Evolutionary conservation across 306 rosid species (phyloP).

Genomic region (Rubus idaeus): DNA sequence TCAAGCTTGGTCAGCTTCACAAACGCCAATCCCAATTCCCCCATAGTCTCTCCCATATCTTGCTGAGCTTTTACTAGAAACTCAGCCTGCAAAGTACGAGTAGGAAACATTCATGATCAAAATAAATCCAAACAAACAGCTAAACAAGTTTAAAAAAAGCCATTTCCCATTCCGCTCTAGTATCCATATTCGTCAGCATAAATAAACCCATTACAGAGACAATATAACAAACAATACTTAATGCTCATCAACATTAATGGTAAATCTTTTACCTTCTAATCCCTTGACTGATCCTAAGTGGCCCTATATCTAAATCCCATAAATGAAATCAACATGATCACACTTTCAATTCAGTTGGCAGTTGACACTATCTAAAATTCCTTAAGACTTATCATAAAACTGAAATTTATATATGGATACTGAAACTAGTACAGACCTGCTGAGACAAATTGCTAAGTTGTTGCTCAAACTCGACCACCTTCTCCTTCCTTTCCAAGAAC

Average conservation of each 20-base stretch:
- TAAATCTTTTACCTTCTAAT: neutral
- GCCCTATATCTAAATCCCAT: too few relatives aligned
- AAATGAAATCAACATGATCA: neutral
- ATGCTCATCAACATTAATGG: neutral
- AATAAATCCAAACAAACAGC: neutral
- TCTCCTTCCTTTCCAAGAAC: slow-evolving; percentile 71
- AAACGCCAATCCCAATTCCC: slow-evolving; percentile 76
- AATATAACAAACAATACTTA: neutral
- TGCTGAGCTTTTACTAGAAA: slow-evolving; percentile 84
- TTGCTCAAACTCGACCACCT: slow-evolving; percentile 67
- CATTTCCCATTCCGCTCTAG: neutral
- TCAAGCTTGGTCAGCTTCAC: slow-evolving; percentile 80
- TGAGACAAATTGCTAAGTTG: slow-evolving; percentile 68
- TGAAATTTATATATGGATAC: neutral
- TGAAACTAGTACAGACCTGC: slow-evolving; percentile 49
- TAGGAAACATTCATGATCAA: neutral
- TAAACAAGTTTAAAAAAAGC: neutral
- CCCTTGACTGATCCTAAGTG: neutral
- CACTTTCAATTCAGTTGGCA: neutral
- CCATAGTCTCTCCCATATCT: slow-evolving; percentile 88
- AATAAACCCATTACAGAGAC: neutral
- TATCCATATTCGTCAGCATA: neutral
- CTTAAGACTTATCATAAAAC: neutral
- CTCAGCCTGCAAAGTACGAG: slow-evolving; percentile 58
- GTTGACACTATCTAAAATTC: neutral